These are phyloP conservation scores for Quercus alba DNA, from an alignment of 306 rosid genomes.

Conservation along the genomic window DNA sequence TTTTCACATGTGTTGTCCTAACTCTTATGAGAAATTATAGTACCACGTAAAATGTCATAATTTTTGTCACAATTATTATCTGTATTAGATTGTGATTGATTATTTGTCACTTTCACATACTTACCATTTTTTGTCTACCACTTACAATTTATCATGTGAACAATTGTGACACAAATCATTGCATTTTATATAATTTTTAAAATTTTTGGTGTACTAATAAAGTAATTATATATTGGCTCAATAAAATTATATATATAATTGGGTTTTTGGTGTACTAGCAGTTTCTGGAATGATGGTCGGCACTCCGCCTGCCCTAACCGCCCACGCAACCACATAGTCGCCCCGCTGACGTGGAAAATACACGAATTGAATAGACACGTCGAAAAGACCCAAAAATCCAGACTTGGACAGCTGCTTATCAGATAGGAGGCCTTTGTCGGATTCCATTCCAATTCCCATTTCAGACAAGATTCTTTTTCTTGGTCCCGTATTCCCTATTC, in stretches of 20 bases:
- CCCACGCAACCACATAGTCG: conserved; percentile 18
- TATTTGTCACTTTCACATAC: no score
- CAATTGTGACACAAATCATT: rapidly evolving
- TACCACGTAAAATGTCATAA: rapidly evolving
- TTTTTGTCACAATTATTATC: no score
- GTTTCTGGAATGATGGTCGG: conserved; percentile 20
- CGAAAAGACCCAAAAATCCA: not conserved
- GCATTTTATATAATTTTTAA: no score
- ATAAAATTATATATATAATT: no score
- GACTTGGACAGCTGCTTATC: not conserved
- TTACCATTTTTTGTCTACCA: rapidly evolving
- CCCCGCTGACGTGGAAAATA: conserved; percentile 5
- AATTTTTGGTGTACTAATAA: no score
- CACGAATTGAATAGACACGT: not conserved
- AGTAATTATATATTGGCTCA: no score
- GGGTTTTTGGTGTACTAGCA: not conserved
- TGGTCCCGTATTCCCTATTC: no score
- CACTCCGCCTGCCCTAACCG: conserved; percentile 25
- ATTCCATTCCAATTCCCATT: conserved; percentile 6
- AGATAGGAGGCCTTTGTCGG: not conserved
- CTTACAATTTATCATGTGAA: no score
- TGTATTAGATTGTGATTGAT: rapidly evolving
- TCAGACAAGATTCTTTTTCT: conserved; percentile 1
- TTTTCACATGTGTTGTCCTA: no score
- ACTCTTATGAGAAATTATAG: no score